Percentiles rank a stretch among this genome's conserved stretches.
Conservation (phyloP, 192 early-diverging fungal genomes). For the Martensiomyces pterosporus region DNA sequence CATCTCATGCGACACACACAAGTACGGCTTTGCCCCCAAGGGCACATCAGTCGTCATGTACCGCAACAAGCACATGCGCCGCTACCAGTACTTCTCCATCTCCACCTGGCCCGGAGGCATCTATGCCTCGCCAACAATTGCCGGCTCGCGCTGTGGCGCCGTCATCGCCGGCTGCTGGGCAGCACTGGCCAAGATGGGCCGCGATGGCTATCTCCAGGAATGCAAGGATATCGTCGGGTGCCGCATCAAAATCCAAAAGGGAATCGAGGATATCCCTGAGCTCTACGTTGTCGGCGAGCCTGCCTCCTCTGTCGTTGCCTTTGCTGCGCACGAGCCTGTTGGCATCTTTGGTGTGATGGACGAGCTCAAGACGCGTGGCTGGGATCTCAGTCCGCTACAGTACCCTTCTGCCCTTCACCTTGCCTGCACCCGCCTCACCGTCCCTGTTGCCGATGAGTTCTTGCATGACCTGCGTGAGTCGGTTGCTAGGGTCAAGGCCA, state of each 20-base stretch:
- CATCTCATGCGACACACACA: slow-evolving; percentile 96
- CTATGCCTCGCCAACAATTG: slow-evolving; percentile 88
- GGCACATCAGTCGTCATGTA: slow-evolving; percentile 97
- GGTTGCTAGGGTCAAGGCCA: slow-evolving; percentile 60
- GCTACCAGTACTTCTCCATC: slow-evolving; percentile 89
- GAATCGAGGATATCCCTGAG: slow-evolving; percentile 57
- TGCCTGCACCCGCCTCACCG: slow-evolving; percentile 81
- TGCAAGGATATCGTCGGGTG: slow-evolving; percentile 77
- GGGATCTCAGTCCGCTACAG: slow-evolving; percentile 87
- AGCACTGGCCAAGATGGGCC: slow-evolving; percentile 83
- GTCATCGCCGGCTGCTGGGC: slow-evolving; percentile 97
- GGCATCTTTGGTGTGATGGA: slow-evolving; percentile 86
- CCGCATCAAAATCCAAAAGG: slow-evolving; percentile 61
- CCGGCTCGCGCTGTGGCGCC: slow-evolving; percentile 85
- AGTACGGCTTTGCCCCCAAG: slow-evolving; percentile 99
- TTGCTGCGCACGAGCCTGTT: slow-evolving; percentile 62
- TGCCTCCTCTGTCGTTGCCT: slow-evolving; percentile 74
- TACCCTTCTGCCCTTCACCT: slow-evolving; percentile 86
- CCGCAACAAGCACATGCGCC: slow-evolving; percentile 67
- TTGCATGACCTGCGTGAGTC: slow-evolving; percentile 73
- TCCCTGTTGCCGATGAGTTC: slow-evolving; percentile 65
- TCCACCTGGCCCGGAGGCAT: slow-evolving; percentile 95
- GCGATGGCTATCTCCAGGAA: slow-evolving; percentile 77
- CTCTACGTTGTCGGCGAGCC: slow-evolving; percentile 86
- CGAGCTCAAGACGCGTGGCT: slow-evolving; percentile 72